Conservation (phyloP, 2,329 filamentous ascomycete genomes). For the Paraphaeosphaeria sporulosa region DNA sequence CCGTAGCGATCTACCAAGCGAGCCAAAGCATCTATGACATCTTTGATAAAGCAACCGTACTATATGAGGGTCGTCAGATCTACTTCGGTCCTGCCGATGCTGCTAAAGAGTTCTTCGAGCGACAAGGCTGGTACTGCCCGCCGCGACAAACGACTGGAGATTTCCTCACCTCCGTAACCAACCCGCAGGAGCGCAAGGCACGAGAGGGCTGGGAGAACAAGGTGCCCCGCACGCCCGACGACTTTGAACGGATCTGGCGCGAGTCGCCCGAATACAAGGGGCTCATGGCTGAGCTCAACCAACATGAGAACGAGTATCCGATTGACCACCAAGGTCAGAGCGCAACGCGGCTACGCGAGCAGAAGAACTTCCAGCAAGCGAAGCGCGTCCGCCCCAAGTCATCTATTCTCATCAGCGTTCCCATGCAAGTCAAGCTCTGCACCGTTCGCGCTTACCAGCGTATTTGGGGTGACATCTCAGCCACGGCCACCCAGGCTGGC, state of each 20-base stretch:
- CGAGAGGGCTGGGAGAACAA: conserved; percentile 52
- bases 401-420: conserved; percentile 64
- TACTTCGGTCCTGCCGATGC: conserved; percentile 71
- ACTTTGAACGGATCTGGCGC: conserved; percentile 61
- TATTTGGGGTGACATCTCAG: conserved; percentile 43
- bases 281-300: conserved; percentile 58
- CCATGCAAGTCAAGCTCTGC: conserved; percentile 52
- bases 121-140: conserved; percentile 73
- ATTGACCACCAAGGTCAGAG: conserved; percentile 48
- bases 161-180: conserved; percentile 77
- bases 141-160: conserved; percentile 74
- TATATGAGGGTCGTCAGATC: conserved; percentile 81
- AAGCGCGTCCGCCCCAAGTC: conserved; percentile 63
- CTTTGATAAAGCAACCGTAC: conserved; percentile 77
- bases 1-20: conserved; percentile 67
- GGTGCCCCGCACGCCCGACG: conserved; percentile 58
- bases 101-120: conserved; percentile 72
- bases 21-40: conserved; percentile 62
- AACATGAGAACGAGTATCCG: conserved; percentile 58
- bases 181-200: conserved; percentile 53
- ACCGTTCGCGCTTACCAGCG: conserved; percentile 43
- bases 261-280: conserved; percentile 56
- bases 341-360: conserved; percentile 46
- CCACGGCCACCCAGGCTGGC: conserved; percentile 46
- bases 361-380: conserved; percentile 61